Conservation (phyloP, 495 filamentous ascomycete species). For the Sphaerosporella brunnea region DNA sequence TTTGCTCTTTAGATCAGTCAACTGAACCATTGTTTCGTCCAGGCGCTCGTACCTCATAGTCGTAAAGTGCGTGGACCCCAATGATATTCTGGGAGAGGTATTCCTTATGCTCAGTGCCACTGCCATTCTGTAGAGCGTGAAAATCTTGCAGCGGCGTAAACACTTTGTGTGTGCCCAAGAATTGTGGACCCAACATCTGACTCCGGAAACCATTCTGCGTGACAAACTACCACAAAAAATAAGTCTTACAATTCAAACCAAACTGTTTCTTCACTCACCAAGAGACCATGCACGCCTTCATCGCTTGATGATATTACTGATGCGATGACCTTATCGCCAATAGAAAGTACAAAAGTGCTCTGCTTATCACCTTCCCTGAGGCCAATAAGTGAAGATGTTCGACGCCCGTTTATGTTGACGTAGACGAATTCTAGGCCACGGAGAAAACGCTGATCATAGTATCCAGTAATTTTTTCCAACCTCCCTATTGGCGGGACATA, state of each 20-base stretch:
- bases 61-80: slow-evolving; percentile 25
- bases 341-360: slow-evolving; percentile 9
- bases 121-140: slow-evolving; percentile 5
- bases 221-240: slow-evolving; percentile 25
- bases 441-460: slow-evolving; percentile 21
- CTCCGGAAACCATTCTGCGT: slow-evolving; percentile 14
- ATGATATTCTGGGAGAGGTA: slow-evolving; percentile 15
- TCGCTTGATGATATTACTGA: slow-evolving; percentile 22
- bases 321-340: slow-evolving; percentile 14
- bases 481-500: not conserved
- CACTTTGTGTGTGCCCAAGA: slow-evolving; percentile 24
- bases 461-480: slow-evolving; percentile 21
- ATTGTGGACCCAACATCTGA: slow-evolving; percentile 22
- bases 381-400: slow-evolving; percentile 9
- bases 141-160: slow-evolving; percentile 15
- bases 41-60: slow-evolving; percentile 21
- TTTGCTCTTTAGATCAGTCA: not conserved
- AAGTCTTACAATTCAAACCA: no score
- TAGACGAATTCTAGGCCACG: slow-evolving; percentile 25
- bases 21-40: no score
- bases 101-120: slow-evolving; percentile 12
- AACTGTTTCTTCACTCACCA: no score
- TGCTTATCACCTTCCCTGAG: slow-evolving; percentile 5
- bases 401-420: not conserved
- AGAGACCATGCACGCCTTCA: slow-evolving; percentile 21